Base-by-base conservation (phyloP, 2,329 filamentous ascomycete genomes). In the Pseudocercospora ulei region DNA sequence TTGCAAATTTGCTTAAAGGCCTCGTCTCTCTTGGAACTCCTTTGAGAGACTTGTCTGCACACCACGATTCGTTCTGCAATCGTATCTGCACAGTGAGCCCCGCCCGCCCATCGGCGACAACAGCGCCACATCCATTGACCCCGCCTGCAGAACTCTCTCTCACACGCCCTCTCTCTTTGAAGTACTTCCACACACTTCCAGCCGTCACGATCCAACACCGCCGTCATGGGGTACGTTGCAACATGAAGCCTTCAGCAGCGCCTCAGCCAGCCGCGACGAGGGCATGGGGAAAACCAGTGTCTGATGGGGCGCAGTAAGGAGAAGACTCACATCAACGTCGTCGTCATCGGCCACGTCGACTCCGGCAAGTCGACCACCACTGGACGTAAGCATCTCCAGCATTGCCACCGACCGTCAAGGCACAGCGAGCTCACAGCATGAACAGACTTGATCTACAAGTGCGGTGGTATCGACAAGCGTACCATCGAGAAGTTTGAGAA, bases 401-500 rank as follows among this genome's bases (percentile, higher is more conserved):
- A 54, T 40, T 53, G 48, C 45, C 45, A 39, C 34, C 33, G 23
- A 13, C 12, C 5, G 49, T 49, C 56, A 33, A 47, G 51, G 55
- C 47, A 60, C 56, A 44, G 35, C 28, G 22, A 43, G 57, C 56
- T 61, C 58, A 68, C 67, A 82, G 61, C 78, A 80, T 70, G 80
- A n/a, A 88, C 62, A 70, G 66, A 71, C 76, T 80, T 98, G 80
- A 96, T 98, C 83, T 96, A 96, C 86, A 88, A 98, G 82, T 96
- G 90, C 78, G 90, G 90, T 82, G 90, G 90, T 85, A 98, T 96
- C 67, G 90, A 98, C 84, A 86, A 88, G 79, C 88, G 90, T 86
- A 96, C 88, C 71, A 98, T 98, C 69, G 90, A 98, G 82, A 98
- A 98, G 83, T 98, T 98, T 80, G 90, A 98, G 87, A 98, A 98